These are phyloP conservation scores for Hyaloperonospora brassicae DNA, from an alignment of 352 stramenopile species.

Conservation along the genomic window DNA sequence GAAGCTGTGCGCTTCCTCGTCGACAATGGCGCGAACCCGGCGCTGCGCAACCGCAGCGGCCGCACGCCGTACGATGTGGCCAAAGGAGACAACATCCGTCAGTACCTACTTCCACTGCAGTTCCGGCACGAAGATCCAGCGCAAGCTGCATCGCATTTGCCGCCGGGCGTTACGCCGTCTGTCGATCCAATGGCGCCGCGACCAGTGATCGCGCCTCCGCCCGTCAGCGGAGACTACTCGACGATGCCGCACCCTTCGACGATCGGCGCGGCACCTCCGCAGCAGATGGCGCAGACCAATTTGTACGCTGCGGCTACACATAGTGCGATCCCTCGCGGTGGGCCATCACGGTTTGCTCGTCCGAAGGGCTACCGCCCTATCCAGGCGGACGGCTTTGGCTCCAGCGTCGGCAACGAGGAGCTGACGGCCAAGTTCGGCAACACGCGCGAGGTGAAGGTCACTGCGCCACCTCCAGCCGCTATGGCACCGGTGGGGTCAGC, in stretches of 20 bases:
- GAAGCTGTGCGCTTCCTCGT: slow-evolving; percentile 74
- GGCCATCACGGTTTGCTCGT: slow-evolving; percentile 40
- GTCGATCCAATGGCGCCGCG: slow-evolving; percentile 56
- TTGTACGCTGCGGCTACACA: slow-evolving; percentile 74
- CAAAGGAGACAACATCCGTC: slow-evolving; percentile 77
- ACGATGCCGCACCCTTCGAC: slow-evolving; percentile 19
- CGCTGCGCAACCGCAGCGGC: slow-evolving; percentile 66
- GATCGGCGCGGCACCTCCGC: slow-evolving; percentile 27
- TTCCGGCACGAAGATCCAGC: slow-evolving; percentile 80
- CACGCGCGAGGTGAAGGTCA: slow-evolving; percentile 70
- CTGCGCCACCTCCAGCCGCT: slow-evolving; percentile 51
- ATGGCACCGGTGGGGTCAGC: slow-evolving; percentile 11
- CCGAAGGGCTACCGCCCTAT: slow-evolving; percentile 76
- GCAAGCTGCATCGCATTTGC: slow-evolving; percentile 48
- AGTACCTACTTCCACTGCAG: slow-evolving; percentile 81
- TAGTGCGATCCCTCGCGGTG: slow-evolving; percentile 66
- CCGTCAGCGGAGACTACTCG: slow-evolving; percentile 48
- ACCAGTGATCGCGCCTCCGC: slow-evolving; percentile 57
- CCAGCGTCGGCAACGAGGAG: slow-evolving; percentile 82
- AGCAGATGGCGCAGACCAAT: slow-evolving; percentile 39
- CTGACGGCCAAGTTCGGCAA: slow-evolving; percentile 88
- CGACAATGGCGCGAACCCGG: slow-evolving; percentile 61
- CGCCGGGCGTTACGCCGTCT: slow-evolving; percentile 67
- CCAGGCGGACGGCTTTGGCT: slow-evolving; percentile 83
- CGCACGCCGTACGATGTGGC: slow-evolving; percentile 79